These are phyloP conservation scores for Tricholoma hemisulphureum DNA, from an alignment of 768 basidiomycete species.

Conservation along the genomic window DNA sequence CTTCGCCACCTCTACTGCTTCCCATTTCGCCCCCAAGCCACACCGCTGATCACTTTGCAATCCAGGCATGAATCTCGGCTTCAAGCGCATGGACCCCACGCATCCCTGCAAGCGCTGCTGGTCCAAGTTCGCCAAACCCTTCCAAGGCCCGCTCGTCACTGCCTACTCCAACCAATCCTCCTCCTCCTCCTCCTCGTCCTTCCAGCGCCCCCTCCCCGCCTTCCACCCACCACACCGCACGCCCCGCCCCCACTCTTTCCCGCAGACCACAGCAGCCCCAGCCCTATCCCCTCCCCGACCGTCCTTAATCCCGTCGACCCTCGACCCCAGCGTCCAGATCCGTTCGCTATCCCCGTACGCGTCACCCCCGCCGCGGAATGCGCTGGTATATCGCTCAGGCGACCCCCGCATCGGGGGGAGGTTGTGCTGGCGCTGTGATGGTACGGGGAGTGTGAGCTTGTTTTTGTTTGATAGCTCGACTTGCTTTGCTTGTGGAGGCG, in stretches of 20 bases:
- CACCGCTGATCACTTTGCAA: too few relatives aligned
- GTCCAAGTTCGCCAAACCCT: conserved; percentile 63
- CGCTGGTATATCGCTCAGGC: conserved; percentile 56
- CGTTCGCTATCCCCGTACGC: conserved; percentile 1
- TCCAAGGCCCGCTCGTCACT: conserved; percentile 58
- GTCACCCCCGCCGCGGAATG: conserved; percentile 34
- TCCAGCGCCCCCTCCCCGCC: conserved; percentile 39
- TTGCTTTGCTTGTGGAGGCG: conserved; percentile 61
- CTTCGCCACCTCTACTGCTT: background rate
- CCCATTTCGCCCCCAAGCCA: background rate
- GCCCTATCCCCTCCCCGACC: too few relatives aligned
- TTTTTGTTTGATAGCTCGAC: conserved; percentile 52
- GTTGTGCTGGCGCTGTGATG: conserved; percentile 64
- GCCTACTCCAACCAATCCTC: conserved; percentile 29
- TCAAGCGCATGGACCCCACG: conserved; percentile 1
- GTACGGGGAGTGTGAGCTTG: conserved; percentile 50
- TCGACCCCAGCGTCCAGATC: background rate
- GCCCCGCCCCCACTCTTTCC: conserved; percentile 1
- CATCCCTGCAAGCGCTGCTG: conserved; percentile 72
- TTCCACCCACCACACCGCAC: conserved; percentile 25
- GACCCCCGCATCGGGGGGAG: conserved; percentile 70
- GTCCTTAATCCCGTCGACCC: background rate
- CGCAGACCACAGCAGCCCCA: background rate
- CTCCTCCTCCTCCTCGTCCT: conserved; percentile 17
- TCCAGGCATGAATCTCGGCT: conserved; percentile 8